Evolutionary conservation across 345 rosid genomes (phyloP).

Genomic region (Passiflora organensis): DNA sequence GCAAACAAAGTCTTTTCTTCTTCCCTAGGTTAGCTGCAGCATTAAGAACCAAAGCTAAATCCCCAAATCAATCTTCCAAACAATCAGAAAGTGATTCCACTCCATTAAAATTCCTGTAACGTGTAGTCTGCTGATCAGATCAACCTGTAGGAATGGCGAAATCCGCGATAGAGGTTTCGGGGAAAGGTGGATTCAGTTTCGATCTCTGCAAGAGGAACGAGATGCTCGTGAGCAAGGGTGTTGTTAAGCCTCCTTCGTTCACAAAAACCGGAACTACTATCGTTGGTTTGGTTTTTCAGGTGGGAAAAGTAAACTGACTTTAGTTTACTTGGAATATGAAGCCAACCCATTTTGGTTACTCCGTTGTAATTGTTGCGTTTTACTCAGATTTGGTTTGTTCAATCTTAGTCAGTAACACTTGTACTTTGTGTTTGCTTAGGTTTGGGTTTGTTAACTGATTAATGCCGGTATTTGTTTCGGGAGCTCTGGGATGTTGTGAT

Average conservation of each 20-base stretch:
- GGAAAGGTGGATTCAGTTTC: conserved; percentile 74
- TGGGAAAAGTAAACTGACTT: conserved; percentile 8
- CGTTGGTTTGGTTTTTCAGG: conserved; percentile 81
- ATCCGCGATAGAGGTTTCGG: conserved; percentile 40
- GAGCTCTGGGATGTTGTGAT: no score
- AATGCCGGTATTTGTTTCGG: no score
- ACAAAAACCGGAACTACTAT: conserved; percentile 94
- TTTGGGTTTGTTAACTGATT: not conserved
- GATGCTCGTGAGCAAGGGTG: conserved; percentile 64
- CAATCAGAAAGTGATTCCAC: not conserved
- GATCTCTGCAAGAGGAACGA: conserved; percentile 83
- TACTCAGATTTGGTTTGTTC: not conserved
- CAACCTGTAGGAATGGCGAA: conserved; percentile 57
- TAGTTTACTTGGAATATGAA: not conserved
- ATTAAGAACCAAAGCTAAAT: not conserved
- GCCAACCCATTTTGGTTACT: not conserved
- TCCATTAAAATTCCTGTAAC: no score
- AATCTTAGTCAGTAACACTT: no score
- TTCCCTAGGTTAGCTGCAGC: not conserved
- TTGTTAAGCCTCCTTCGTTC: conserved; percentile 49
- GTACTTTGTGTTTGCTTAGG: not conserved
- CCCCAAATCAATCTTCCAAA: not conserved
- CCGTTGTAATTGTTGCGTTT: not conserved
- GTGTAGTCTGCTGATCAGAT: no score
- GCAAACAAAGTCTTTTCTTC: conserved; percentile 1